These are phyloP conservation scores for Akanthomyces muscarius DNA, from an alignment of 2,329 filamentous ascomycete species.

Conservation along the genomic window DNA sequence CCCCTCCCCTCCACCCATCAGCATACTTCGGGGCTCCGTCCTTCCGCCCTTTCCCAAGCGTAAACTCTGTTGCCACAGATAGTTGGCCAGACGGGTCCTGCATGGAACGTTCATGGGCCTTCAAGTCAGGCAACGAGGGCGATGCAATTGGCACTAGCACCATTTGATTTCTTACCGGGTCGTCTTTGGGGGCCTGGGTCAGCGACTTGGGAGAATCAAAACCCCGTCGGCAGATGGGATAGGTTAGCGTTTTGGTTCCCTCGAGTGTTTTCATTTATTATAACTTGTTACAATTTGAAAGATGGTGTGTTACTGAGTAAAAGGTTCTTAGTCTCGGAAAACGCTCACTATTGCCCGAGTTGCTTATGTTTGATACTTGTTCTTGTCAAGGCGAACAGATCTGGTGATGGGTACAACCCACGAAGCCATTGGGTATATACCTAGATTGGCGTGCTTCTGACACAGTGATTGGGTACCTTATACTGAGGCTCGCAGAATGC, in stretches of 20 bases:
- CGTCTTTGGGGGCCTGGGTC: background rate
- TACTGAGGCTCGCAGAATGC: background rate
- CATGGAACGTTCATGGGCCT: background rate
- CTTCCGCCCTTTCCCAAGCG: slow-evolving; percentile 11
- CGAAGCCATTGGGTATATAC: background rate
- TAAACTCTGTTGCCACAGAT: slow-evolving; percentile 13
- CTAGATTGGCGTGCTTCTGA: background rate
- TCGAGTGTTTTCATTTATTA: too few relatives aligned
- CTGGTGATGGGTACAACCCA: background rate
- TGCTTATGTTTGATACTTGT: background rate
- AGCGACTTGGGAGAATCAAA: background rate
- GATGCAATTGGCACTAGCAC: background rate
- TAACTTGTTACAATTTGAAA: too few relatives aligned
- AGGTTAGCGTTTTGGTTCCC: too few relatives aligned
- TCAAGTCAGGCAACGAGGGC: background rate
- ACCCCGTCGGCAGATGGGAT: too few relatives aligned
- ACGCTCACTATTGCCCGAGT: background rate
- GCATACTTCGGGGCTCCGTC: background rate
- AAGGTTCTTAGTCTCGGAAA: background rate
- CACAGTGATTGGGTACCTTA: background rate
- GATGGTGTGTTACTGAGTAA: too few relatives aligned
- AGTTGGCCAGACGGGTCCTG: background rate
- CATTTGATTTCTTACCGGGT: background rate
- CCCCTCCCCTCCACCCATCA: background rate
- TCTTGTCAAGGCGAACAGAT: background rate